Evolutionary conservation across 805 yeast species (phyloP).

Genomic region (Zygoascus ofunaensis): DNA sequence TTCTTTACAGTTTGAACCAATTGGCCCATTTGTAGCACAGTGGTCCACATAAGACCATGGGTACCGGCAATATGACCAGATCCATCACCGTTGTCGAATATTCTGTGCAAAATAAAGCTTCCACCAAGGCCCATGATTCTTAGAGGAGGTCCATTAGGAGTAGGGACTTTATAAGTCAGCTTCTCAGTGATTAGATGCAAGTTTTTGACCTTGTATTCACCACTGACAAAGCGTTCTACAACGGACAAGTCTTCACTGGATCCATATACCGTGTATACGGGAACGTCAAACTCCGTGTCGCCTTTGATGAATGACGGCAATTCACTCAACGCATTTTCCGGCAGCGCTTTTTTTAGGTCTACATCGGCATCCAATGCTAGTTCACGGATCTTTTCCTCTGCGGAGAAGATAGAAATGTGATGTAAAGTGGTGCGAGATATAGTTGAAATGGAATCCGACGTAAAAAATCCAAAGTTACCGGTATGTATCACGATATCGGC

Average conservation of each 20-base stretch:
- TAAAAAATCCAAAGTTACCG: conserved; percentile 76
- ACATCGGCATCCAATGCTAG: conserved; percentile 42
- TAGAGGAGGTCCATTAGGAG: conserved; percentile 37
- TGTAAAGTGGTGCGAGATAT: conserved; percentile 43
- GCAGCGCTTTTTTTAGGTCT: conserved; percentile 35
- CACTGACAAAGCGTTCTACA: conserved; percentile 50
- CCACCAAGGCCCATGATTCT: conserved; percentile 69
- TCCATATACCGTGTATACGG: conserved; percentile 73
- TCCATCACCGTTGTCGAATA: conserved; percentile 56
- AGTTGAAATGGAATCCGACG: conserved; percentile 42
- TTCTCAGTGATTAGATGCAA: conserved; percentile 54
- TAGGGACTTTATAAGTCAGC: conserved; percentile 35
- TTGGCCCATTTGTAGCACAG: conserved; percentile 61
- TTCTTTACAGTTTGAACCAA: conserved; percentile 42
- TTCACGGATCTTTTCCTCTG: conserved; percentile 41
- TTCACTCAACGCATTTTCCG: conserved; percentile 43
- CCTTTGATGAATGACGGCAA: conserved; percentile 41
- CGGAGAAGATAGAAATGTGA: conserved; percentile 59
- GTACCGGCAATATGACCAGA: conserved; percentile 43
- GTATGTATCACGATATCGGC: conserved; percentile 56
- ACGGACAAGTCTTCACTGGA: conserved; percentile 67
- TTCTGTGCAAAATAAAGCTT: conserved; percentile 51
- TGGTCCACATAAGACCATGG: conserved; percentile 68
- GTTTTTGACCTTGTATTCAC: conserved; percentile 46
- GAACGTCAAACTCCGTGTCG: conserved; percentile 37